Conservation (phyloP, 495 filamentous ascomycete genomes). For the Friedmanniomyces endolithicus region DNA sequence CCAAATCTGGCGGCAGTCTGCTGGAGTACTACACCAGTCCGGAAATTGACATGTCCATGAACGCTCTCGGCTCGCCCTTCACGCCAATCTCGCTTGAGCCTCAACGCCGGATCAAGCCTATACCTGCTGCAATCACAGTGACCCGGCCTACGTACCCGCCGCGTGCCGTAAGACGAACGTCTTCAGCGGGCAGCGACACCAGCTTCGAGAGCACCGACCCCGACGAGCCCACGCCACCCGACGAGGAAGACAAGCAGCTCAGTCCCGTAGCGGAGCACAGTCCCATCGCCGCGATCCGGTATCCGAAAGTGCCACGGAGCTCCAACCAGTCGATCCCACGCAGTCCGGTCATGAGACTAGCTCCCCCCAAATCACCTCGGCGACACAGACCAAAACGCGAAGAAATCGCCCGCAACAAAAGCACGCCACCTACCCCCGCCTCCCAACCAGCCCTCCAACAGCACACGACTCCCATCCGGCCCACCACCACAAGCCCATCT, state of each 20-base stretch:
- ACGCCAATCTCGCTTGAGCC: constrained; percentile 14
- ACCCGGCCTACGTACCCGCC: constrained; percentile 12
- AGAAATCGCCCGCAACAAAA: neutral
- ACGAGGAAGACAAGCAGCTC: constrained; percentile 28
- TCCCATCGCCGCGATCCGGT: constrained; percentile 29
- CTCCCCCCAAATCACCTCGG: constrained; percentile 9
- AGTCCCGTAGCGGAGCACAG: constrained; percentile 30
- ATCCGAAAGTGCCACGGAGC: constrained; percentile 31
- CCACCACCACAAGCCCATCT: neutral
- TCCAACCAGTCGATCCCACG: constrained; percentile 30
- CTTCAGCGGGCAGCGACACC: constrained; percentile 27
- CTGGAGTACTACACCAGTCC: constrained; percentile 19
- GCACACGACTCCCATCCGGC: constrained; percentile 2
- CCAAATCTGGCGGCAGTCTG: constrained; percentile 3
- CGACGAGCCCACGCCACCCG: constrained; percentile 30
- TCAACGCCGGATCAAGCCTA: neutral
- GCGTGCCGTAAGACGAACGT: constrained; percentile 15
- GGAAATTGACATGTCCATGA: neutral
- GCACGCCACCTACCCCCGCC: constrained; percentile 4
- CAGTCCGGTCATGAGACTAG: constrained; percentile 14
- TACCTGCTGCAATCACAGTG: constrained; percentile 5
- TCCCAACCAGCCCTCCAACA: neutral
- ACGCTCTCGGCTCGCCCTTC: neutral
- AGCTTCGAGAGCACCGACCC: constrained; percentile 29
- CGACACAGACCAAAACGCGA: neutral